Evolutionary conservation across 192 early-diverging fungal genomes (phyloP).

Genomic region (Chytriomyces confervae): DNA sequence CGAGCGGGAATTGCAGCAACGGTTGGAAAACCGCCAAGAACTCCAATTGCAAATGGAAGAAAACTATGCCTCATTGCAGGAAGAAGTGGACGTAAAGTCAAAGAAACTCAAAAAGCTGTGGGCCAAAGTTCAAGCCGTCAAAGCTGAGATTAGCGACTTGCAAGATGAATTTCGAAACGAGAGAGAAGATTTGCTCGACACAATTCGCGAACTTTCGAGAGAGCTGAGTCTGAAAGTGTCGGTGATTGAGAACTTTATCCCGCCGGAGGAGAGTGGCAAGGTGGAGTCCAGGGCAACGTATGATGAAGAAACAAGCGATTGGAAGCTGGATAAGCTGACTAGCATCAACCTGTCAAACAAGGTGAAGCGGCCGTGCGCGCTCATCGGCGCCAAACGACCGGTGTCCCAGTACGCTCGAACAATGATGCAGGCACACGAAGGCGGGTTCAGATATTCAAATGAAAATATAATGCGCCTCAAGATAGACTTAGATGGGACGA

Average conservation of each 20-base stretch:
- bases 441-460: slow-evolving; percentile 43
- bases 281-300: slow-evolving; percentile 57
- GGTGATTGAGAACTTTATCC: slow-evolving; percentile 67
- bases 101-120: slow-evolving; percentile 69
- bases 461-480: slow-evolving; percentile 60
- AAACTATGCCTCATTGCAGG: slow-evolving; percentile 64
- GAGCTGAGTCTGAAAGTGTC: slow-evolving; percentile 61
- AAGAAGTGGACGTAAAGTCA: slow-evolving; percentile 69
- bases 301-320: slow-evolving; percentile 62
- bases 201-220: slow-evolving; percentile 61
- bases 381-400: slow-evolving; percentile 47
- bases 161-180: slow-evolving; percentile 68
- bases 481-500: slow-evolving; percentile 36
- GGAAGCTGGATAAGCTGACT: slow-evolving; percentile 50
- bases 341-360: slow-evolving; percentile 47
- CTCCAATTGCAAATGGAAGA: slow-evolving; percentile 66
- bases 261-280: slow-evolving; percentile 56
- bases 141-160: slow-evolving; percentile 63
- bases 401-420: slow-evolving; percentile 58
- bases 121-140: slow-evolving; percentile 57
- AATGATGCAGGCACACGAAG: slow-evolving; percentile 49
- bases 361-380: slow-evolving; percentile 48
- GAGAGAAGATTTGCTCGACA: slow-evolving; percentile 65
- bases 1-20: slow-evolving; percentile 55
- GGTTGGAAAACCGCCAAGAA: slow-evolving; percentile 62